These are phyloP conservation scores for Aegle marmelos DNA, from an alignment of 345 rosid genomes.

Conservation along the genomic window DNA sequence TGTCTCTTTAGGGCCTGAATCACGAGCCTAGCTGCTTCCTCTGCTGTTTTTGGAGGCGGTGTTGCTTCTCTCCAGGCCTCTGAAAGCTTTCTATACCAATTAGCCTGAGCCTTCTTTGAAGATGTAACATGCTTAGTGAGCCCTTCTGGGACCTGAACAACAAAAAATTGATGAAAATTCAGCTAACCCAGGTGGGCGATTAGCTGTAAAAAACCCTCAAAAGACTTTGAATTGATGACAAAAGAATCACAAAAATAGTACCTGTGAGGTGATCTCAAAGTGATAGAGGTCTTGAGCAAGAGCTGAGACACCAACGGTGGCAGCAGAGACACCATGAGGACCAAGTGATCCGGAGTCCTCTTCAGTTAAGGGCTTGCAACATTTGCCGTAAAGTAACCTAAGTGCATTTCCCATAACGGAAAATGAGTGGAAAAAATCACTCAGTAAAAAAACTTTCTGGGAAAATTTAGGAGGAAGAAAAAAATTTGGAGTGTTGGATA, in stretches of 20 bases:
- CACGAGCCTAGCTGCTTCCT: conserved; percentile 69
- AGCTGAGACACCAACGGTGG: conserved; percentile 68
- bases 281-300: conserved; percentile 67
- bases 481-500: too few species aligned
- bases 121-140: conserved; percentile 68
- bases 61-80: conserved; percentile 80
- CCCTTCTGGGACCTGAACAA: conserved; percentile 64
- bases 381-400: conserved; percentile 41
- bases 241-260: conserved; percentile 5
- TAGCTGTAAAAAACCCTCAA: background rate
- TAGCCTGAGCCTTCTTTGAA: conserved; percentile 85
- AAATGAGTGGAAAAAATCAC: background rate
- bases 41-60: conserved; percentile 66
- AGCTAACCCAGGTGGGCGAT: background rate
- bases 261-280: conserved; percentile 84
- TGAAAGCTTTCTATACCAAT: conserved; percentile 78
- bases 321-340: conserved; percentile 53
- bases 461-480: background rate
- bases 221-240: background rate
- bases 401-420: conserved; percentile 58
- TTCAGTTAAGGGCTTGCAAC: conserved; percentile 40
- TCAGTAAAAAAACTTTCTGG: background rate
- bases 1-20: conserved; percentile 55
- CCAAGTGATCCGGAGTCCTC: conserved; percentile 35
- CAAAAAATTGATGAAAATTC: background rate